Evolutionary conservation across 2,329 filamentous ascomycete genomes (phyloP).

Genomic region (Colletotrichum melonis): DNA sequence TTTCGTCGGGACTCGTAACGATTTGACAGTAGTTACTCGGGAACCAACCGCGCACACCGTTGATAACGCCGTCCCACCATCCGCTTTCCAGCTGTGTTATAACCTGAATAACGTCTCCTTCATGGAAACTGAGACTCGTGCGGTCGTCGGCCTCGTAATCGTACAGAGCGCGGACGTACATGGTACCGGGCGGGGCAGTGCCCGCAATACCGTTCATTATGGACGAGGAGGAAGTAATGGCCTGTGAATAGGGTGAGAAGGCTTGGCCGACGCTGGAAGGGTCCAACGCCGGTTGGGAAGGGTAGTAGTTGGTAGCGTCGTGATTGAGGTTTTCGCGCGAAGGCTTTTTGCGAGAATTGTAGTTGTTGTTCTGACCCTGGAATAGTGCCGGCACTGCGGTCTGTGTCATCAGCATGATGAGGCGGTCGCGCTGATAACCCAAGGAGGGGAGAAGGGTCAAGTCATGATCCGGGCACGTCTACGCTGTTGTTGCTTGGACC

Average conservation of each 20-base stretch:
- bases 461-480: conserved; percentile 34
- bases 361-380: conserved; percentile 54
- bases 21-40: conserved; percentile 98
- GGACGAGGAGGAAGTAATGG: conserved; percentile 38
- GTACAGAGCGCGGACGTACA: conserved; percentile 96
- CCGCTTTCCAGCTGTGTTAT: conserved; percentile 94
- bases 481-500: conserved; percentile 12
- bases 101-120: conserved; percentile 97
- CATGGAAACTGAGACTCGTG: conserved; percentile 95
- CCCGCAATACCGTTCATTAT: conserved; percentile 72
- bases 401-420: conserved; percentile 68
- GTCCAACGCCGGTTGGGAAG: conserved; percentile 35
- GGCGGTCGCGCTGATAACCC: conserved; percentile 36
- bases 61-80: conserved; percentile 99
- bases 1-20: conserved; percentile 80
- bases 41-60: conserved; percentile 97
- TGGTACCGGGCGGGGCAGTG: conserved; percentile 71
- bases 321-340: conserved; percentile 32
- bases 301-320: conserved; percentile 37
- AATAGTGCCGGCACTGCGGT: conserved; percentile 56
- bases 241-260: conserved; percentile 42
- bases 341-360: conserved; percentile 44
- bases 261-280: conserved; percentile 35
- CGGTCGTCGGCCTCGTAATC: conserved; percentile 98
- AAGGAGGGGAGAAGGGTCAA: conserved; percentile 29